Percentiles rank a stretch among this genome's conserved stretches.
These are phyloP conservation scores for Aquanectria penicillioides DNA, from an alignment of 2,329 filamentous ascomycete genomes.

Conservation along the genomic window DNA sequence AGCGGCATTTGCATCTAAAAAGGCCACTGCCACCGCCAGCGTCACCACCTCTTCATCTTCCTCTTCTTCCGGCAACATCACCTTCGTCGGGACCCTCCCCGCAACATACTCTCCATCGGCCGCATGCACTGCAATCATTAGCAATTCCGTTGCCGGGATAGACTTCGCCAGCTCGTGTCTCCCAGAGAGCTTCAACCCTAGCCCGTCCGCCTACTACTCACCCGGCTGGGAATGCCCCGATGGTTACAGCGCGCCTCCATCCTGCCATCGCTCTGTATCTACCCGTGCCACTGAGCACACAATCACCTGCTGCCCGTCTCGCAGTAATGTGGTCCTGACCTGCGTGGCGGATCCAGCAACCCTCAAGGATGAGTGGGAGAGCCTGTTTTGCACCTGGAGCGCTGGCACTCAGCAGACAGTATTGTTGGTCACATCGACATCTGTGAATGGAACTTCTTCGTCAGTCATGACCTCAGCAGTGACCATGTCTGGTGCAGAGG, in stretches of 20 bases:
- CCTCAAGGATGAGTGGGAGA: constrained; percentile 36
- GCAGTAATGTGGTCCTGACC: constrained; percentile 37
- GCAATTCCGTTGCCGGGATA: constrained; percentile 29
- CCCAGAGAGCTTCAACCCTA: constrained; percentile 41
- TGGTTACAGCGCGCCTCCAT: constrained; percentile 40
- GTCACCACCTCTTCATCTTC: too few species aligned
- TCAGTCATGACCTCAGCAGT: constrained; percentile 32
- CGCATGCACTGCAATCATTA: constrained; percentile 26
- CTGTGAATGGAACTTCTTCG: constrained; percentile 18
- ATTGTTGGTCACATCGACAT: constrained; percentile 40
- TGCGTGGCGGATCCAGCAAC: constrained; percentile 42
- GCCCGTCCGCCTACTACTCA: constrained; percentile 44
- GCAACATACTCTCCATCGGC: constrained; percentile 16
- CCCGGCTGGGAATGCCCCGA: constrained; percentile 45
- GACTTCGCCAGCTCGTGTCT: constrained; percentile 43
- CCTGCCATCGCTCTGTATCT: constrained; percentile 41
- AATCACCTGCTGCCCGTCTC: constrained; percentile 48
- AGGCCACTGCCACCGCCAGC: neutral
- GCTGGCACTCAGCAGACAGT: constrained; percentile 36
- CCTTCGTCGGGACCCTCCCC: constrained; percentile 30
- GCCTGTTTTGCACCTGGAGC: constrained; percentile 47
- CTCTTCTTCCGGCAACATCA: neutral
- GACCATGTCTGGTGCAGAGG: constrained; percentile 36
- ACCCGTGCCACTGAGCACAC: constrained; percentile 42
- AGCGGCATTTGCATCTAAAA: too few species aligned